Evolutionary conservation across 1,284 basidiomycete genomes (phyloP).

Genomic region (Ceratobasidium papillatum): DNA sequence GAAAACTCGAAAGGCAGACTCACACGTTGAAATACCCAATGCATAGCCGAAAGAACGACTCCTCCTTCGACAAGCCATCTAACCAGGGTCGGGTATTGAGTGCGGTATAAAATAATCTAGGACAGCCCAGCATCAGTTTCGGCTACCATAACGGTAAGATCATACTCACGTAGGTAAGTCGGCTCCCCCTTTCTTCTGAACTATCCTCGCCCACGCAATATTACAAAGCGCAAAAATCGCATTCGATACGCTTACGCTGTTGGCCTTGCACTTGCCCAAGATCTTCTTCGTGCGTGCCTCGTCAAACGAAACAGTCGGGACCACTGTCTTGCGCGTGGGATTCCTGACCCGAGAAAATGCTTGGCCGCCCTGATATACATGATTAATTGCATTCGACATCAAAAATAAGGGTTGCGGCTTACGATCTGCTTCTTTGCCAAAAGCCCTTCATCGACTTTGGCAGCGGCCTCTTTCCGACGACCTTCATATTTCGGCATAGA

Average conservation of each 20-base stretch:
- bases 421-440: conserved; percentile 63
- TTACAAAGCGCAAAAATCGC: conserved; percentile 79
- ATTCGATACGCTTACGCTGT: conserved; percentile 77
- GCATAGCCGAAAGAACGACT: conserved; percentile 73
- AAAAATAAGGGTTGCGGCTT: background rate
- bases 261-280: conserved; percentile 69
- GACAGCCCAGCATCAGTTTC: conserved; percentile 12
- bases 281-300: conserved; percentile 64
- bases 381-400: background rate
- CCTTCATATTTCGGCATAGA: conserved; percentile 54
- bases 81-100: conserved; percentile 75
- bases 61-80: conserved; percentile 53
- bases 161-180: conserved; percentile 64
- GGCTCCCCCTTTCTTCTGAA: conserved; percentile 50
- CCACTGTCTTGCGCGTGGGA: conserved; percentile 64
- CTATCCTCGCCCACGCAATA: conserved; percentile 70
- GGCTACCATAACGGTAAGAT: background rate
- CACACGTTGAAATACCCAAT: conserved; percentile 80
- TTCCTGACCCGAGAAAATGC: conserved; percentile 61
- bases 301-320: conserved; percentile 69
- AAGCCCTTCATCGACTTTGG: conserved; percentile 65
- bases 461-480: conserved; percentile 50
- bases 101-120: conserved; percentile 80
- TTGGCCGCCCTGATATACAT: conserved; percentile 60
- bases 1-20: background rate